Percentiles rank a stretch among this genome's conserved stretches.
Conservation (phyloP, 495 filamentous ascomycete genomes). For the Bacidia rubella region DNA sequence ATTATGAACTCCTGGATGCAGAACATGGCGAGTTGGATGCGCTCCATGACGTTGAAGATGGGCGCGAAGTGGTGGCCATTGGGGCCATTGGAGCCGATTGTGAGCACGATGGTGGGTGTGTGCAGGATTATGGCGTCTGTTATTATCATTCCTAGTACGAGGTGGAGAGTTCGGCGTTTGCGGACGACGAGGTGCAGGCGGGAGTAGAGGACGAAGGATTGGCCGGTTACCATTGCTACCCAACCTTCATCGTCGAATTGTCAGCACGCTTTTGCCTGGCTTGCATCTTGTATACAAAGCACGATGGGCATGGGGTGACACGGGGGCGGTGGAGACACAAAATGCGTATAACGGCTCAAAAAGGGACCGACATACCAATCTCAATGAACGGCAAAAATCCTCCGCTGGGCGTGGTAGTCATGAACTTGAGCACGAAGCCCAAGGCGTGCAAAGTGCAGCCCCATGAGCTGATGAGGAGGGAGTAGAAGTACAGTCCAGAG, state of each 20-base stretch:
- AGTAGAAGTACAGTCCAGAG: slow-evolving; percentile 41
- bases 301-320: no score
- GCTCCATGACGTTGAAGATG: slow-evolving; percentile 44
- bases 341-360: not conserved
- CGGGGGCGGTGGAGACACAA: no score
- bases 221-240: slow-evolving; percentile 52
- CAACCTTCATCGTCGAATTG: no score
- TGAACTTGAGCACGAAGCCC: slow-evolving; percentile 50
- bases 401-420: slow-evolving; percentile 21
- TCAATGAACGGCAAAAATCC: slow-evolving; percentile 15
- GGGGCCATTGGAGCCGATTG: slow-evolving; percentile 40
- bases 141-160: slow-evolving; percentile 45
- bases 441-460: slow-evolving; percentile 44
- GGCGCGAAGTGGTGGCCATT: slow-evolving; percentile 23
- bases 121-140: slow-evolving; percentile 41
- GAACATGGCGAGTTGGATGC: slow-evolving; percentile 51
- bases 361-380: slow-evolving; percentile 8
- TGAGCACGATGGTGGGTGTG: slow-evolving; percentile 41
- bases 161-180: slow-evolving; percentile 34
- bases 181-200: slow-evolving; percentile 48
- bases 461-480: slow-evolving; percentile 36
- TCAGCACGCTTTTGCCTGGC: slow-evolving; percentile 30
- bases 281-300: no score
- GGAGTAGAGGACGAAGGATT: slow-evolving; percentile 54
- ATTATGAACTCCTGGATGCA: slow-evolving; percentile 48